phyloP scores from a whole-genome alignment of 2,329 filamentous ascomycete species.

The Diaporthe helianthi region DNA sequence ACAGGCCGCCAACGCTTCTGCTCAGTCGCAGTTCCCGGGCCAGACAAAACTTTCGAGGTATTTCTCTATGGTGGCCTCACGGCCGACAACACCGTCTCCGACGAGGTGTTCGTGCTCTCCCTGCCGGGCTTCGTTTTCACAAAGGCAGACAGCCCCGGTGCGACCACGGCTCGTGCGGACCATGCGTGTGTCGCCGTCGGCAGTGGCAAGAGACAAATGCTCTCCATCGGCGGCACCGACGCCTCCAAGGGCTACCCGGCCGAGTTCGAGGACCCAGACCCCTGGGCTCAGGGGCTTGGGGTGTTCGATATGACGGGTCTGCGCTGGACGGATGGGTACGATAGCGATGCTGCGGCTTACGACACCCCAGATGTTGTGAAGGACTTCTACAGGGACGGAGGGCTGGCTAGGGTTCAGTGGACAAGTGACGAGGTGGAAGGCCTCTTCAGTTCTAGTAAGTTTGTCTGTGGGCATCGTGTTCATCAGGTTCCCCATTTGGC shows the following conservation, averaged over 20 bases:
- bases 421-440: neutral
- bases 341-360: neutral
- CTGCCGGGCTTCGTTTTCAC: constrained; percentile 49
- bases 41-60: constrained; percentile 47
- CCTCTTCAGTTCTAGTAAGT: constrained; percentile 2
- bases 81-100: constrained; percentile 37
- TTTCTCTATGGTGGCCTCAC: constrained; percentile 47
- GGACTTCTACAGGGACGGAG: constrained; percentile 3
- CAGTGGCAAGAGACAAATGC: constrained; percentile 46
- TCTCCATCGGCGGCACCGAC: constrained; percentile 47
- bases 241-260: constrained; percentile 37
- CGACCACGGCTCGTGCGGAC: constrained; percentile 39
- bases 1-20: constrained; percentile 43
- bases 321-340: constrained; percentile 40
- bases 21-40: constrained; percentile 43
- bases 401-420: constrained; percentile 1
- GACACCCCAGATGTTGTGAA: constrained; percentile 6
- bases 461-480: no score
- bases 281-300: constrained; percentile 47
- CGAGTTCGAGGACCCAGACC: constrained; percentile 41
- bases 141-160: constrained; percentile 38
- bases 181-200: constrained; percentile 47
- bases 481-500: neutral
- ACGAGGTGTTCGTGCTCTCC: constrained; percentile 47
- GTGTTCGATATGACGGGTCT: constrained; percentile 50